Base-by-base conservation (phyloP, 495 filamentous ascomycete species). In the Halenospora varia region DNA sequence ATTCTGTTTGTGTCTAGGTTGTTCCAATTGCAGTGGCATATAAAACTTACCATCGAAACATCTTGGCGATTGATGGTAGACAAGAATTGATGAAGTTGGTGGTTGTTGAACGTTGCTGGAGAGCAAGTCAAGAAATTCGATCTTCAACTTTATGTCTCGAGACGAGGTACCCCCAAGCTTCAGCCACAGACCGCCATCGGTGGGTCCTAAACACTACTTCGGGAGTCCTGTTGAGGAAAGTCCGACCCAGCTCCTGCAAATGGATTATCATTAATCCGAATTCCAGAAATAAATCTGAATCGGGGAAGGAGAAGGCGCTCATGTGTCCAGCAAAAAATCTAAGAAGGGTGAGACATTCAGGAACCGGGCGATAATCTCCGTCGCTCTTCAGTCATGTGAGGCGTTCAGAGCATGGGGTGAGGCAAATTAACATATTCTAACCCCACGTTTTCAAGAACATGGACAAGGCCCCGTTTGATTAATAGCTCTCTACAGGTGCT, bases 401-500 rank as follows among this genome's bases (percentile, higher is more conserved):
- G 46, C 4, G 13, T 20, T 48, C 29, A 13, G 4, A 20, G 23
- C 13, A 48, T 20, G 46, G 20, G 20, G 23, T 48, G 46, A 48
- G 46, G 23, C 29, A 35, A 6, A 35, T 35, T 35, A 35, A 35
- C 29, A 35, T 35, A 6, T 35, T 4, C 13, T 35, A 35, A 35
- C 29, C 29, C 29, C 29, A 35, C 42, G 19, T 46, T 17, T 4
- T 46, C 8, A 17, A n/a, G 19, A 46, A 46, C 4, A 4, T 17
- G 42, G 8, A 46, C 13, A 46, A 46, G 8, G 42, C 35, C 9
- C 35, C n/a, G 42, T 4, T 23, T 19, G 25, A 45, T 53, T 48
- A 66, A 57, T 59, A 62, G 52, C 57, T 66, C 53, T 62, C 64
- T 6, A 63, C 62, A 25, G 46, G 44, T 52, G 40, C 62, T 42